A percentile compares a stretch with the other conserved stretches of the same genome.
phyloP scores from a whole-genome alignment of 768 basidiomycete species.

The Kockovaella imperatae region DNA sequence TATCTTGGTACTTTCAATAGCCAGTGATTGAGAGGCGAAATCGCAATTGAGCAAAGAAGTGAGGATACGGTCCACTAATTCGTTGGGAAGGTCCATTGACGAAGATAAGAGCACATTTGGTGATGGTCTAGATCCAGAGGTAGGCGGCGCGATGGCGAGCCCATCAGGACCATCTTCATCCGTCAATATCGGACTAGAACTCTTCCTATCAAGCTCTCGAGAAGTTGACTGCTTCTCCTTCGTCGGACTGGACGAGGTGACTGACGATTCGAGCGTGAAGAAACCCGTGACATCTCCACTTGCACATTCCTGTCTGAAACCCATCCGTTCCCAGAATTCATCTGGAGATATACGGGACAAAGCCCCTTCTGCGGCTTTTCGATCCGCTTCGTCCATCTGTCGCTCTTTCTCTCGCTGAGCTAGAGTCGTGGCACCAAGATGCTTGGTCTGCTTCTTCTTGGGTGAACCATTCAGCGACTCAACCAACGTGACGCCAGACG shows the following conservation, averaged over 20 bases:
- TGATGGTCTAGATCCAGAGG: conserved; percentile 3
- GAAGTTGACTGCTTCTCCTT: not conserved
- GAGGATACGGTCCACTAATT: conserved; percentile 64
- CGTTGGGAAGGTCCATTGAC: conserved; percentile 52
- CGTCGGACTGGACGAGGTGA: not conserved
- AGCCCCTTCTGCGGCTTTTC: conserved; percentile 44
- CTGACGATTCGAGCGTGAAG: conserved; percentile 54
- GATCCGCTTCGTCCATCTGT: conserved; percentile 6
- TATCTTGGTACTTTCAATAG: conserved; percentile 62
- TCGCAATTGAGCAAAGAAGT: conserved; percentile 66
- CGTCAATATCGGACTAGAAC: not conserved
- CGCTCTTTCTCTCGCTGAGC: conserved; percentile 32
- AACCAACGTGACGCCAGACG: too few species aligned
- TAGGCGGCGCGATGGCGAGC: not conserved
- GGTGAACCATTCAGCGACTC: too few species aligned
- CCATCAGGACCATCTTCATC: too few species aligned
- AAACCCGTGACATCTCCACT: conserved; percentile 88
- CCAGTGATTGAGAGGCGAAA: conserved; percentile 61
- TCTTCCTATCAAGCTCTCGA: not conserved
- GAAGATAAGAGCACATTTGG: too few species aligned
- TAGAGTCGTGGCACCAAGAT: too few species aligned
- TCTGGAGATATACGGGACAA: conserved; percentile 54
- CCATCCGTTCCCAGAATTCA: conserved; percentile 98
- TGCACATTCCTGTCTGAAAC: conserved; percentile 87
- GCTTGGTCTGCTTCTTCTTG: too few species aligned